Evolutionary conservation across 805 yeast genomes (phyloP).

Genomic region (Candida golubevii): DNA sequence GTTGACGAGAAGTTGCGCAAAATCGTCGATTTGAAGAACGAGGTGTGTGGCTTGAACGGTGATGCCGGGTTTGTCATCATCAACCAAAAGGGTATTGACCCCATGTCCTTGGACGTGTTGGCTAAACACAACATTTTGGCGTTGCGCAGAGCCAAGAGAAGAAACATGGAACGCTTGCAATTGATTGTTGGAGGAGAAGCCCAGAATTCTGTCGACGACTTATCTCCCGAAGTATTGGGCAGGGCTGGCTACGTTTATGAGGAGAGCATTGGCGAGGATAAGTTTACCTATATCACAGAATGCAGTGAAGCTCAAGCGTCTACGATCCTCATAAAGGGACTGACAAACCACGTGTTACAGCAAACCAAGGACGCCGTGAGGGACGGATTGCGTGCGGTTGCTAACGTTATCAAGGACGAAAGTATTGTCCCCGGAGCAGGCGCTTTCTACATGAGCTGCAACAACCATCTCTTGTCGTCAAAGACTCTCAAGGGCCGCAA

Average conservation of each 20-base stretch:
- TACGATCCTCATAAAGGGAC: constrained; percentile 89
- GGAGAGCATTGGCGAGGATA: constrained; percentile 93
- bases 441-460: constrained; percentile 83
- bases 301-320: constrained; percentile 85
- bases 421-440: constrained; percentile 96
- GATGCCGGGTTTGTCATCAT: constrained; percentile 84
- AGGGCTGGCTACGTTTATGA: constrained; percentile 88
- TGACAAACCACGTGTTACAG: constrained; percentile 80
- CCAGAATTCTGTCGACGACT: constrained; percentile 93
- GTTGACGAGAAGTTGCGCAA: constrained; percentile 90
- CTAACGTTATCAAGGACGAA: constrained; percentile 83
- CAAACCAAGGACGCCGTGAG: constrained; percentile 97
- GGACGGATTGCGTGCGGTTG: constrained; percentile 93
- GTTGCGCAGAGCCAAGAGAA: constrained; percentile 94
- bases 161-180: constrained; percentile 98
- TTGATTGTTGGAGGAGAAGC: constrained; percentile 96
- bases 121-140: constrained; percentile 94
- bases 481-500: constrained; percentile 73
- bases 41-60: constrained; percentile 75
- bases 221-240: constrained; percentile 75
- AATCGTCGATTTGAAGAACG: constrained; percentile 88
- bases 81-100: constrained; percentile 98
- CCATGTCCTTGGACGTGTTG: constrained; percentile 90
- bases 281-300: constrained; percentile 93
- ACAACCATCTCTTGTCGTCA: constrained; percentile 54